These are phyloP conservation scores for Kwoniella dendrophila DNA, from an alignment of 768 basidiomycete species.

Conservation along the genomic window DNA sequence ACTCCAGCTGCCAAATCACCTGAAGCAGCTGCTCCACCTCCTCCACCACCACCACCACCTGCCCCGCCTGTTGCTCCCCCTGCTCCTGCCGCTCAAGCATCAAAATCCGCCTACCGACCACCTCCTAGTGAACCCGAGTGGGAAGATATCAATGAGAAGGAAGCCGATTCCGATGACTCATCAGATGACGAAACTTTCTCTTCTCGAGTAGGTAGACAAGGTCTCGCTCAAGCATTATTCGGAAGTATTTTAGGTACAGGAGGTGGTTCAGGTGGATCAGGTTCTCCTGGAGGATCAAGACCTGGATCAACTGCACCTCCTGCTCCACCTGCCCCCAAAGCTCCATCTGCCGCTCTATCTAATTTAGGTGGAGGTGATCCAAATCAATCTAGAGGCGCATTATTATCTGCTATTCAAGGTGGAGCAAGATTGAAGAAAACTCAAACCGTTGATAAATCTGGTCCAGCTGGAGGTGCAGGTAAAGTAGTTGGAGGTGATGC, in stretches of 20 bases:
- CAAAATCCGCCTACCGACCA: constrained; percentile 23
- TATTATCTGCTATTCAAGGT: constrained; percentile 81
- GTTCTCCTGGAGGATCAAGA: constrained; percentile 44
- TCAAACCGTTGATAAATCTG: constrained; percentile 81
- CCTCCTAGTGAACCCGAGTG: constrained; percentile 69
- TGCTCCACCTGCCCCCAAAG: constrained; percentile 53
- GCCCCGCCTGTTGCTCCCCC: constrained; percentile 61
- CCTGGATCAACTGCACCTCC: constrained; percentile 47
- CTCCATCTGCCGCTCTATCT: constrained; percentile 60
- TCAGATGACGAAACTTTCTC: constrained; percentile 73
- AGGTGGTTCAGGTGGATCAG: constrained; percentile 37
- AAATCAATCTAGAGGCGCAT: constrained; percentile 59
- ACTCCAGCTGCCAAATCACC: constrained; percentile 57
- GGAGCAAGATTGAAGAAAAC: constrained; percentile 68
- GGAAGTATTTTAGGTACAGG: constrained; percentile 61
- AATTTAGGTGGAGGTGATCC: constrained; percentile 54
- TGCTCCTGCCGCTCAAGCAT: constrained; percentile 59
- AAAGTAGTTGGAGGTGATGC: constrained; percentile 73
- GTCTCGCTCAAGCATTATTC: constrained; percentile 79
- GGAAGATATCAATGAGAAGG: constrained; percentile 77
- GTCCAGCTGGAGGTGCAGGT: constrained; percentile 59
- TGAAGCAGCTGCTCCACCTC: constrained; percentile 36
- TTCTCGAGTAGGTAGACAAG: constrained; percentile 66
- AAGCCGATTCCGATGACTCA: constrained; percentile 63
- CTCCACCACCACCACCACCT: constrained; percentile 47